A percentile compares a stretch with the other conserved stretches of the same genome.
Conservation (phyloP, 164 flowering plant genomes). For the Platanus orientalis region DNA sequence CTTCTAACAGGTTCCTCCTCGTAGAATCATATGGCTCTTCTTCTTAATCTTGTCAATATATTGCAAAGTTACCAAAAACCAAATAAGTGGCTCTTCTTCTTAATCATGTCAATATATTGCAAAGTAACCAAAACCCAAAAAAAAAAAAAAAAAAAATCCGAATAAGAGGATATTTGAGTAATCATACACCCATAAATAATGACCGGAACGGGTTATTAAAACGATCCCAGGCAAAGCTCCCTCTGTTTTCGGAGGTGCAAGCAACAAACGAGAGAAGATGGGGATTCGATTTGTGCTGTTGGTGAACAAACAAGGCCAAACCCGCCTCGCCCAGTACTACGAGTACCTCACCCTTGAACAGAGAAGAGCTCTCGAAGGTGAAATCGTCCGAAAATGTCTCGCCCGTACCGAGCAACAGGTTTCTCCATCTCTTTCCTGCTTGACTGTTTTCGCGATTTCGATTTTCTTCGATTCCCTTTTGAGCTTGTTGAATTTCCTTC, state of each 20-base stretch:
- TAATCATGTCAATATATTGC: too few species aligned
- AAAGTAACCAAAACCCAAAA: too few species aligned
- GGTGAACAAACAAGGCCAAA: conserved; percentile 99
- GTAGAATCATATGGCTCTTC: too few species aligned
- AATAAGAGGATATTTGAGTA: too few species aligned
- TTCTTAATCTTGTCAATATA: too few species aligned
- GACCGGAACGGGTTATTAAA: too few species aligned
- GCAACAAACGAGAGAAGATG: conserved; percentile 8
- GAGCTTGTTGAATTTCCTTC: not conserved
- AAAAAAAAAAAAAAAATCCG: too few species aligned
- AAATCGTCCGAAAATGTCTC: conserved; percentile 97
- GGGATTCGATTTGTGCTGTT: conserved; percentile 90
- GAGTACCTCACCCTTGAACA: conserved; percentile 92
- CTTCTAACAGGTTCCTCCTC: too few species aligned
- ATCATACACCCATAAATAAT: too few species aligned
- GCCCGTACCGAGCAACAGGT: conserved; percentile 97
- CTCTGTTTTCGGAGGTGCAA: not conserved
- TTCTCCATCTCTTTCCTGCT: not conserved
- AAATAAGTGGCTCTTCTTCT: too few species aligned
- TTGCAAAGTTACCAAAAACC: too few species aligned
- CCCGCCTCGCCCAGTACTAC: conserved; percentile 95
- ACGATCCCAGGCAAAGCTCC: too few species aligned
- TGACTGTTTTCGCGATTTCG: not conserved
- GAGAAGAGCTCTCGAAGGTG: conserved; percentile 95
- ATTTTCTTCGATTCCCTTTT: not conserved